Evolutionary conservation across 768 basidiomycete species (phyloP), one percentile per base, ranked within the genome.

Genomic region (Tephrocybe sp.): DNA sequence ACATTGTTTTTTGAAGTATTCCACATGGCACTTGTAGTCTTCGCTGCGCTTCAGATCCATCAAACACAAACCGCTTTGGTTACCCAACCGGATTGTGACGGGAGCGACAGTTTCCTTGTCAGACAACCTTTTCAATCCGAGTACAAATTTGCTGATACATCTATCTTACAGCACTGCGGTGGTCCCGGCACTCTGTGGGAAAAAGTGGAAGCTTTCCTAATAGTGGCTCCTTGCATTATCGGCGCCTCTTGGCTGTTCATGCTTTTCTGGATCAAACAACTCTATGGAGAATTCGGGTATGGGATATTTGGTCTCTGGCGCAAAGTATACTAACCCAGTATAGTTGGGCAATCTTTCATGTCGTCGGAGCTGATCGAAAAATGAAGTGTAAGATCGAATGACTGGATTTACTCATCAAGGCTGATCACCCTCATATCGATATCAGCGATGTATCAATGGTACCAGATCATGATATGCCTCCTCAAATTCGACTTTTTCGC

Each of bases 401-500:
- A 39, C 13, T 22, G 17, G 17, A 2, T 4, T 13, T 49, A 23
- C 19, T 31, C n/a, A n/a, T n/a, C n/a, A n/a, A n/a, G n/a, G 33
- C 30, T 4, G 30, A n/a, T n/a, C 20, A 20, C 36, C 26, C 39
- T 56, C 26, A 52, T 54, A 30, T 39, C 49, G 33, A 55, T 32
- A 58, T 46, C 55, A 92, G 90, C 79, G 30, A 93, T 93, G 91
- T 92, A 90, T 65, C 87, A 87, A 60, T 90, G 74, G 68, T 93
- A 93, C 62, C 87, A 93, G 69, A 81, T 93, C 60, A 80, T 92
- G 76, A 82, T 93, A 40, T 92, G 89, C 62, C 76, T 93, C 46
- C 79, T 93, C 59, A 93, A 92, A 65, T 91, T 93, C 65, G 90
- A 93, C 66, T 93, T 92, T 67, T 93, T 93, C 72, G 83, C 80